Percentiles rank a stretch among this genome's conserved stretches.
phyloP scores from a whole-genome alignment of 2,329 filamentous ascomycete genomes.

The Pleomassaria siparia region DNA sequence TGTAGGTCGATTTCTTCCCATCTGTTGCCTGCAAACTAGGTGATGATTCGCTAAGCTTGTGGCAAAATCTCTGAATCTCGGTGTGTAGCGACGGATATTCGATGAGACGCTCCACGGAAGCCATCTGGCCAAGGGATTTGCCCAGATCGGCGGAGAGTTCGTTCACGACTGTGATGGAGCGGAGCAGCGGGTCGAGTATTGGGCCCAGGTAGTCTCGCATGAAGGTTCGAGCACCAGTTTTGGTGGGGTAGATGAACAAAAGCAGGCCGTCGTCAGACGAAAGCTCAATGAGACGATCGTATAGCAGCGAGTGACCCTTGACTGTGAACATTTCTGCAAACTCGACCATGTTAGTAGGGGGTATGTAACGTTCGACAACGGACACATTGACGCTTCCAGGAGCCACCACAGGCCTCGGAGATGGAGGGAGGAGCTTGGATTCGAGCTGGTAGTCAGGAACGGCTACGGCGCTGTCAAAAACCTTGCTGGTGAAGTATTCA shows the following conservation, averaged over 20 bases:
- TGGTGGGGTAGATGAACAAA: slow-evolving; percentile 65
- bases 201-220: slow-evolving; percentile 62
- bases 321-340: slow-evolving; percentile 60
- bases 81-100: slow-evolving; percentile 55
- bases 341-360: slow-evolving; percentile 60
- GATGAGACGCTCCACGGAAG: slow-evolving; percentile 55
- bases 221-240: slow-evolving; percentile 59
- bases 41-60: slow-evolving; percentile 16
- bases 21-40: slow-evolving; percentile 27
- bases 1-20: slow-evolving; percentile 40
- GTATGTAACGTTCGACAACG: slow-evolving; percentile 66
- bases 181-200: slow-evolving; percentile 62
- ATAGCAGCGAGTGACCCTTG: slow-evolving; percentile 56
- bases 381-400: slow-evolving; percentile 62
- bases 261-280: slow-evolving; percentile 59
- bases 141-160: slow-evolving; percentile 60
- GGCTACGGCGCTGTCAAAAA: slow-evolving; percentile 64
- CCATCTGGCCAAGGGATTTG: slow-evolving; percentile 56
- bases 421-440: slow-evolving; percentile 51
- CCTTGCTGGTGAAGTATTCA: slow-evolving; percentile 63
- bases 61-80: slow-evolving; percentile 32
- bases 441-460: slow-evolving; percentile 61
- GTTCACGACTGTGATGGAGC: slow-evolving; percentile 61
- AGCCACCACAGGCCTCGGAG: slow-evolving; percentile 60
- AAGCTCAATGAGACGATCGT: slow-evolving; percentile 63